Evolutionary conservation across 2,329 filamentous ascomycete genomes (phyloP).

Genomic region (Monascus ruber): DNA sequence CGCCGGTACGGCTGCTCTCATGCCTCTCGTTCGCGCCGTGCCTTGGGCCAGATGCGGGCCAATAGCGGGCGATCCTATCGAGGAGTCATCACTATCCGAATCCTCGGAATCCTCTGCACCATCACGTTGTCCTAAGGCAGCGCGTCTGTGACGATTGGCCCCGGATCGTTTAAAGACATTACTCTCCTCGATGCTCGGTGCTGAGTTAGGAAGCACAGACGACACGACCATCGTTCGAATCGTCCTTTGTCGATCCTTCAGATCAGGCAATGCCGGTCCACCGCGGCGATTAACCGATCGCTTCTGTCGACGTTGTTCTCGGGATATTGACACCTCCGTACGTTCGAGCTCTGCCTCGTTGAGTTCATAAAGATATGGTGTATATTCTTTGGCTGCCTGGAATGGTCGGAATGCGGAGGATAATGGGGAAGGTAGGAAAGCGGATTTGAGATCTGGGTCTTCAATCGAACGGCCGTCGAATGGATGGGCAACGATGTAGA

Average conservation of each 20-base stretch:
- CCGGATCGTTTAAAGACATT: constrained; percentile 71
- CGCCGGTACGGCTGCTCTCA: constrained; percentile 77
- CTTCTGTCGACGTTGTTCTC: constrained; percentile 90
- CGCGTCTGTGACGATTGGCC: constrained; percentile 49
- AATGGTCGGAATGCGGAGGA: constrained; percentile 76
- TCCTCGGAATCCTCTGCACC: constrained; percentile 70
- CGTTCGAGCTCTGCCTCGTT: constrained; percentile 81
- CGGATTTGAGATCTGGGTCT: constrained; percentile 74
- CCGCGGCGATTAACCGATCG: constrained; percentile 87
- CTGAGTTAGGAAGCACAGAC: constrained; percentile 80
- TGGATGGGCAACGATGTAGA: constrained; percentile 86
- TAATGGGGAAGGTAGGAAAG: constrained; percentile 77
- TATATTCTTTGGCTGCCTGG: constrained; percentile 87
- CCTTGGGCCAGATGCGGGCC: constrained; percentile 55
- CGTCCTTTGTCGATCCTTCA: constrained; percentile 87
- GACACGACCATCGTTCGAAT: constrained; percentile 88
- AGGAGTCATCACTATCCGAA: constrained; percentile 82
- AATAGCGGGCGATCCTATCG: constrained; percentile 71
- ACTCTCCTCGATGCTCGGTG: constrained; percentile 67
- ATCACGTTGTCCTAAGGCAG: constrained; percentile 45
- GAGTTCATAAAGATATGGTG: constrained; percentile 86
- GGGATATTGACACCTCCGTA: constrained; percentile 82
- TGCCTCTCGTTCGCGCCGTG: constrained; percentile 74
- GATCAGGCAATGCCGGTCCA: constrained; percentile 84
- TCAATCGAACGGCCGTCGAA: constrained; percentile 92